phyloP scores from a whole-genome alignment of 768 basidiomycete species.

The Phanerochaete carnosa region DNA sequence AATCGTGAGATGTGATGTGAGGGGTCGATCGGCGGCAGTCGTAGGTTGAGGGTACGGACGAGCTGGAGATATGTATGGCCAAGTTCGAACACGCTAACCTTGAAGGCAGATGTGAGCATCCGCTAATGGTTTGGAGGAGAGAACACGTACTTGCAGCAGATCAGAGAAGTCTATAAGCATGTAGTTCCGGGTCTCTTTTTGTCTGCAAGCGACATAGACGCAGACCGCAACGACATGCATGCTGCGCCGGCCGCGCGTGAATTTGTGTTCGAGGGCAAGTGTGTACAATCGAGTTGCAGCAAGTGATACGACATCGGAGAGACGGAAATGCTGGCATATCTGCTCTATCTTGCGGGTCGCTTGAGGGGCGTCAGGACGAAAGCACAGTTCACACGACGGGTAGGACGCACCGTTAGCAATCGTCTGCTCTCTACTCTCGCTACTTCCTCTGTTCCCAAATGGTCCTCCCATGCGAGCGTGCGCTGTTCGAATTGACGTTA shows the following conservation, averaged over 20 bases:
- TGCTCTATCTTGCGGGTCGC: constrained; percentile 82
- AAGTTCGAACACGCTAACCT: constrained; percentile 98
- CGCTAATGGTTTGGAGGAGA: background rate
- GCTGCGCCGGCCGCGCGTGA: constrained; percentile 89
- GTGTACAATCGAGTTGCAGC: constrained; percentile 87
- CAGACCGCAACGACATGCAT: constrained; percentile 95
- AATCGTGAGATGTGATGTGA: constrained; percentile 97
- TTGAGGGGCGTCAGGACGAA: constrained; percentile 28
- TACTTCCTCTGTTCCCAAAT: constrained; percentile 74
- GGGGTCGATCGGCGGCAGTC: constrained; percentile 88
- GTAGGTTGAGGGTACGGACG: constrained; percentile 80
- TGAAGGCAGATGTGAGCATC: background rate
- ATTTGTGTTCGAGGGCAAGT: constrained; percentile 90
- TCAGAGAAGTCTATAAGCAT: constrained; percentile 99
- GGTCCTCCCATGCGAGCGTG: constrained; percentile 81
- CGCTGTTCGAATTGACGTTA: constrained; percentile 39
- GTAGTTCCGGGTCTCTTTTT: constrained; percentile 86
- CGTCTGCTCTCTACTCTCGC: constrained; percentile 86
- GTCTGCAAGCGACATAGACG: constrained; percentile 89
- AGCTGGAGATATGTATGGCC: constrained; percentile 96
- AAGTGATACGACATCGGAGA: constrained; percentile 78
- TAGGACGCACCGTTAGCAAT: constrained; percentile 74
- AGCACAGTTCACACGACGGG: background rate
- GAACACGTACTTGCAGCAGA: constrained; percentile 65
- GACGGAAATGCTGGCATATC: constrained; percentile 71